Percentiles rank a stretch among this genome's conserved stretches.
Evolutionary conservation across 306 rosid species (phyloP).

Genomic region (Urtica urens): DNA sequence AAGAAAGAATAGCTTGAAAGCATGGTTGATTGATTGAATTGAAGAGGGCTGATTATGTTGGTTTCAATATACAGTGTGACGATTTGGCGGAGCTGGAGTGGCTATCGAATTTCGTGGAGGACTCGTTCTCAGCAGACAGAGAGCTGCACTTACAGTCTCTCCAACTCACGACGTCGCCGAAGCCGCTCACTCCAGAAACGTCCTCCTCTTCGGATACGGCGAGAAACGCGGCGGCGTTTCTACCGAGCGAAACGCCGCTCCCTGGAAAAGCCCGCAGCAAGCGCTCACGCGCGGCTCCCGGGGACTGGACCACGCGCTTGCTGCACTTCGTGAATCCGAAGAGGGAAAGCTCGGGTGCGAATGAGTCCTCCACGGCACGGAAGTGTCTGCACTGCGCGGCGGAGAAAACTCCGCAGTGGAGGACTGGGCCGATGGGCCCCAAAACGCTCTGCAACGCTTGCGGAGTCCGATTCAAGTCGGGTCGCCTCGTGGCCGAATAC

Average conservation of each 20-base stretch:
- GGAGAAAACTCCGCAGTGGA: slow-evolving; percentile 44
- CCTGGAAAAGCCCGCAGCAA: slow-evolving; percentile 95
- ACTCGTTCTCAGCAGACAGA: slow-evolving; percentile 68
- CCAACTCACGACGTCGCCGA: slow-evolving; percentile 25
- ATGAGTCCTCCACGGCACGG: slow-evolving; percentile 16
- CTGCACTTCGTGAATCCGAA: slow-evolving; percentile 47
- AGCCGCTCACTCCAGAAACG: slow-evolving; percentile 64
- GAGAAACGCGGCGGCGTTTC: slow-evolving; percentile 38
- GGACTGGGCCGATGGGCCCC: slow-evolving; percentile 44
- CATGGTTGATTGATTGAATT: not conserved
- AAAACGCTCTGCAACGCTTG: slow-evolving; percentile 40
- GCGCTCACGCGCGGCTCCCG: slow-evolving; percentile 88
- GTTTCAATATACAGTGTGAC: slow-evolving; percentile 39
- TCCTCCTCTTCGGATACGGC: slow-evolving; percentile 49
- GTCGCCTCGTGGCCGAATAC: slow-evolving; percentile 38
- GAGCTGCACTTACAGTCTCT: slow-evolving; percentile 60
- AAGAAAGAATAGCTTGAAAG: not conserved
- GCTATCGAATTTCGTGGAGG: slow-evolving; percentile 93
- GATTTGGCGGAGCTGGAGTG: slow-evolving; percentile 92
- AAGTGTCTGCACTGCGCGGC: slow-evolving; percentile 39
- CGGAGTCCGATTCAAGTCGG: slow-evolving; percentile 38
- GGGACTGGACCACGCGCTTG: slow-evolving; percentile 96
- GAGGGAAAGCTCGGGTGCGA: slow-evolving; percentile 22
- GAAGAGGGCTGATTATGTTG: not conserved
- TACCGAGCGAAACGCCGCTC: slow-evolving; percentile 60